Evolutionary conservation across 78 protist genomes (phyloP), one percentile per base, ranked within the genome.

Genomic region (Dictyostelium capitatum): DNA sequence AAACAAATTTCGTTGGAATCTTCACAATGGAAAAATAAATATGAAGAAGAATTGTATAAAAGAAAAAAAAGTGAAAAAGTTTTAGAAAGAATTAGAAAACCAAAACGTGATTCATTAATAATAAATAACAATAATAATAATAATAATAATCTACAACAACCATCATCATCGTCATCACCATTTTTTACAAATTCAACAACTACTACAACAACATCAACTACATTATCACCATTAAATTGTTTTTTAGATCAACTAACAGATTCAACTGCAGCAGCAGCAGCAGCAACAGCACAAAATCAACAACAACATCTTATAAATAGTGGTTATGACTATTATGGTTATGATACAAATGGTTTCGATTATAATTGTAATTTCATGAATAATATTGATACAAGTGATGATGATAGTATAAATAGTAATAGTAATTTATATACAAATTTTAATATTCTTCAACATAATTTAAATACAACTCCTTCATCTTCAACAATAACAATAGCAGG

Each of bases 21-120:
- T 9, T 50, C 79, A 25, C 79, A 77, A 50, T 87, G 93, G 93
- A 87, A 87, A 37, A 87, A 74, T 80, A 87, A 87, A 77, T 87
- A 87, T 47, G 93, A 87, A 77, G 93, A 87, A 54, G 93, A 87
- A 65, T 32, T 87, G 17, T 87, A 87, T 50, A 74, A 87, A 64
- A 57, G 93, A 87, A 87, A 87, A 62, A 87, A 87, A 37, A 87
- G 80, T 87, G 93, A 87, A 51, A 87, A 87, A 74, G 6, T 80
- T 8, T 47, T 87, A 32, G 93, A 87, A 25, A 80, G 79, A 43
- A 59, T 87, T 67, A 84, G 73, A 74, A 87, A 59, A 70, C 85
- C 84, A 30, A 77, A 74, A 62, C 75, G 10, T 25, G 70, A 62
- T 25, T 32, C 70, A 23, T 25, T 57, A 57, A 57, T 62, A 37